Evolutionary conservation across 1,284 basidiomycete genomes (phyloP).

Genomic region (Boletellus deceptivus): DNA sequence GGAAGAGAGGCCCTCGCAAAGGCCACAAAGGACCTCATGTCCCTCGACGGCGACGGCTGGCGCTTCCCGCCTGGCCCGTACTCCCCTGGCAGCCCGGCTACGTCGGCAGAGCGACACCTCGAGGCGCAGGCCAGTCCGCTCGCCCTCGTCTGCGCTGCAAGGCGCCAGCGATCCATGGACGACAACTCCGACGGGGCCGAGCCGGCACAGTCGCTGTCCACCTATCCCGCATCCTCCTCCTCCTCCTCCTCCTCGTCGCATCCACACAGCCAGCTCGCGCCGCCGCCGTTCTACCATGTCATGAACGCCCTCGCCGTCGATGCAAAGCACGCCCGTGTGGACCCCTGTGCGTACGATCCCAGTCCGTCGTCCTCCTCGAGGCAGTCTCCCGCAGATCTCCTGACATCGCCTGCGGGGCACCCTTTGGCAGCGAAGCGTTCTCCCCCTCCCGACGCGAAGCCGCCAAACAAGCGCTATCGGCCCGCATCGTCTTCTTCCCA

Average conservation of each 20-base stretch:
- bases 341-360: constrained; percentile 13
- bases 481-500: constrained; percentile 10
- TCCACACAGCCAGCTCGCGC: constrained; percentile 1
- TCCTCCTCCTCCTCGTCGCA: not conserved
- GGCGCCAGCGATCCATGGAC: constrained; percentile 13
- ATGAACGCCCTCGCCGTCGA: constrained; percentile 7
- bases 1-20: constrained; percentile 61
- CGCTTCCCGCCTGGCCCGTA: constrained; percentile 23
- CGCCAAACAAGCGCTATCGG: constrained; percentile 38
- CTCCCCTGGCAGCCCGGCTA: constrained; percentile 8
- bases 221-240: constrained; percentile 1
- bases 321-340: constrained; percentile 8
- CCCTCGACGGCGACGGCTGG: constrained; percentile 32
- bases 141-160: constrained; percentile 18
- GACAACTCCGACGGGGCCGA: constrained; percentile 5
- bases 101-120: constrained; percentile 13
- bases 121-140: constrained; percentile 17
- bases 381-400: constrained; percentile 26
- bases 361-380: constrained; percentile 29
- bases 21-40: constrained; percentile 58
- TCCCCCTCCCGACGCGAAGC: constrained; percentile 23
- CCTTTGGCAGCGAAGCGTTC: constrained; percentile 29
- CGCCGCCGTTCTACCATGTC: constrained; percentile 20
- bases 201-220: constrained; percentile 2
- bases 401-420: constrained; percentile 8